Base-by-base conservation (phyloP, 192 early-diverging fungal species). In the Coemansia sp. region DNA sequence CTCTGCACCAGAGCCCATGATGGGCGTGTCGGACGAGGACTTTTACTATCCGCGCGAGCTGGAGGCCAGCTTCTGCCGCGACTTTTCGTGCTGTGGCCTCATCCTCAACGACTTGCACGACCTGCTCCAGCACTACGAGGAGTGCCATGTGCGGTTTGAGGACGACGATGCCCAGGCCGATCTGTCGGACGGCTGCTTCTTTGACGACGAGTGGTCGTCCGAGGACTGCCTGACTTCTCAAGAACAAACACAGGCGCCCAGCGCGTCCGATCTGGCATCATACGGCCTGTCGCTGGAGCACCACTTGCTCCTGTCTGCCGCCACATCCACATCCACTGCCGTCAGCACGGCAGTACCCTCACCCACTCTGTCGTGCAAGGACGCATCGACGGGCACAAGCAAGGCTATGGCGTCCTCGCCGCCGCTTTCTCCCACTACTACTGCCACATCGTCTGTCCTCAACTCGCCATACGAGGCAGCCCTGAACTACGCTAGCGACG, bases 111-210 rank as follows among this genome's bases (percentile, higher is more conserved):
- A 94, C 77, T 83, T 98, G 70, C 96, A 98, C 85, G 95, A 94
- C 68, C 90, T 98, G 51, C 80, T 98, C 32, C 94, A 95, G 80
- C 96, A 98, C 78, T 96, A 94, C 74, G 96, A 98, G 84, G 96
- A 98, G 73, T 89, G 87, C 72, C 96, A 98, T 68, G 94, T 94
- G 27, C 89, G 89, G 36, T 87, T 95, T 46, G 95, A 95, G 76
- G 89, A 92, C 11, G 96, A 98, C 64, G 91, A 92, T 46, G 88
- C 77, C 14, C 77, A 79, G 64, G 59, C 66, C 62, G 77, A 84
- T 64, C 72, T 77, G 57, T 59, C 58, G 38, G 84, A 85, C 32
- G 65, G 62, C 72, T 75, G 73, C 66, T 74, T 78, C 75, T 82
- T 85, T 67, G 70, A 78, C 44, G 76, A 82, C 59, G 84, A 78